Percentiles rank a stretch among this genome's conserved stretches.
phyloP scores from a whole-genome alignment of 192 early-diverging fungal species.

The Geranomyces variabilis region DNA sequence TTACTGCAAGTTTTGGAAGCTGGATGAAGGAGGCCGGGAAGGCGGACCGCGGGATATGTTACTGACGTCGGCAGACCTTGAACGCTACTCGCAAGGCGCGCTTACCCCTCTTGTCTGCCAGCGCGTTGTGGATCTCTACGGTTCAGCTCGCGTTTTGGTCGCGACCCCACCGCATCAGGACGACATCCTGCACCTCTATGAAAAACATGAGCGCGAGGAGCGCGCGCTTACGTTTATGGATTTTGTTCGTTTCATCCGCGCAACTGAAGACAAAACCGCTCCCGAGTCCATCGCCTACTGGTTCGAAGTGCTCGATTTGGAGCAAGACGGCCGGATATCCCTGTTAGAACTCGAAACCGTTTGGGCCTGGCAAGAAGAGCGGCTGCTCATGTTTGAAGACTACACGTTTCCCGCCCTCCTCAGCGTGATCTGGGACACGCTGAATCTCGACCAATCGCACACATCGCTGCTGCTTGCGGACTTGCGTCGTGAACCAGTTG shows the following conservation, averaged over 20 bases:
- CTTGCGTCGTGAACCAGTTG: slow-evolving; percentile 40
- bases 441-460: slow-evolving; percentile 43
- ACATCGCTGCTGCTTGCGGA: slow-evolving; percentile 49
- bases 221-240: slow-evolving; percentile 32
- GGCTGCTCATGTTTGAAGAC: slow-evolving; percentile 49
- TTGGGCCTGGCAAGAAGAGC: slow-evolving; percentile 79
- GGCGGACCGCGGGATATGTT: slow-evolving; percentile 58
- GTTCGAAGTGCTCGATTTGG: slow-evolving; percentile 91
- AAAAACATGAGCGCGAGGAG: slow-evolving; percentile 61
- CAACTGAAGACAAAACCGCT: slow-evolving; percentile 77
- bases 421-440: slow-evolving; percentile 20
- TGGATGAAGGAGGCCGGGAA: slow-evolving; percentile 67
- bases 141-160: slow-evolving; percentile 46
- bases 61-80: slow-evolving; percentile 60
- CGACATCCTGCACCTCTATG: slow-evolving; percentile 30
- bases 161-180: neutral
- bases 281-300: slow-evolving; percentile 73
- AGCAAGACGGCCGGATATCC: slow-evolving; percentile 84
- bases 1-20: slow-evolving; percentile 94
- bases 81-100: slow-evolving; percentile 72
- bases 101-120: slow-evolving; percentile 71
- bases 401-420: slow-evolving; percentile 17
- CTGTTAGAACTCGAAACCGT: slow-evolving; percentile 83
- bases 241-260: slow-evolving; percentile 19
- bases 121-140: slow-evolving; percentile 73